A percentile compares a stretch with the other conserved stretches of the same genome.
These are phyloP conservation scores for Pythium rishiriense DNA, from an alignment of 352 stramenopile species.

Conservation along the genomic window DNA sequence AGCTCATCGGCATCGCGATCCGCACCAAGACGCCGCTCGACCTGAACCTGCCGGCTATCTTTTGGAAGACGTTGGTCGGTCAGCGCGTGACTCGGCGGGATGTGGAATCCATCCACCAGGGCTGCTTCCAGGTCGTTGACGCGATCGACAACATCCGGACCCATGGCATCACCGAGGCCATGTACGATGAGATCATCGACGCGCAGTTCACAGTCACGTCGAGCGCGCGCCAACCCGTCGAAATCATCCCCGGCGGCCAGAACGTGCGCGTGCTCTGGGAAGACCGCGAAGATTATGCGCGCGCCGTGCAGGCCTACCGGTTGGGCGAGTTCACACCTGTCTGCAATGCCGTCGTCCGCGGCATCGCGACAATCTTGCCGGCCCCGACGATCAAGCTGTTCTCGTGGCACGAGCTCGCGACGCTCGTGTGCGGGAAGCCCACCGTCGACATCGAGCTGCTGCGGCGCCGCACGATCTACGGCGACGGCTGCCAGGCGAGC, in stretches of 20 bases:
- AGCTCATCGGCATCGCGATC: constrained; percentile 93
- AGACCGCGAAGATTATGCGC: constrained; percentile 85
- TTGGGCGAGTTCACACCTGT: constrained; percentile 80
- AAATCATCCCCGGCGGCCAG: constrained; percentile 80
- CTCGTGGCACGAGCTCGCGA: constrained; percentile 87
- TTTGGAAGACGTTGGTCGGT: constrained; percentile 93
- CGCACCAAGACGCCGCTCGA: constrained; percentile 93
- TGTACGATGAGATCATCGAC: constrained; percentile 92
- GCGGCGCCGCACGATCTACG: constrained; percentile 87
- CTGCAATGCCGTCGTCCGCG: constrained; percentile 70
- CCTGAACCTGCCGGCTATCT: constrained; percentile 87
- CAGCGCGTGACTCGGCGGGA: constrained; percentile 78
- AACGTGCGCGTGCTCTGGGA: constrained; percentile 88
- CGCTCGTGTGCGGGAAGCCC: constrained; percentile 88
- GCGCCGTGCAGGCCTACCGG: constrained; percentile 75
- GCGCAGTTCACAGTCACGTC: constrained; percentile 89
- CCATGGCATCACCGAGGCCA: constrained; percentile 76
- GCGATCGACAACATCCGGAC: constrained; percentile 82
- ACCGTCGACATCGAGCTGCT: constrained; percentile 89
- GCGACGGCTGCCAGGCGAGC: constrained; percentile 81
- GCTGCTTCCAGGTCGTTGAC: constrained; percentile 88
- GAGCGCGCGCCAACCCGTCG: constrained; percentile 70
- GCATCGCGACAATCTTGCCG: constrained; percentile 87
- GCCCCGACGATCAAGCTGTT: constrained; percentile 78
- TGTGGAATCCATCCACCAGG: constrained; percentile 80